Conservation (phyloP, 1,139 yeast species). For the Geotrichum reessii region DNA sequence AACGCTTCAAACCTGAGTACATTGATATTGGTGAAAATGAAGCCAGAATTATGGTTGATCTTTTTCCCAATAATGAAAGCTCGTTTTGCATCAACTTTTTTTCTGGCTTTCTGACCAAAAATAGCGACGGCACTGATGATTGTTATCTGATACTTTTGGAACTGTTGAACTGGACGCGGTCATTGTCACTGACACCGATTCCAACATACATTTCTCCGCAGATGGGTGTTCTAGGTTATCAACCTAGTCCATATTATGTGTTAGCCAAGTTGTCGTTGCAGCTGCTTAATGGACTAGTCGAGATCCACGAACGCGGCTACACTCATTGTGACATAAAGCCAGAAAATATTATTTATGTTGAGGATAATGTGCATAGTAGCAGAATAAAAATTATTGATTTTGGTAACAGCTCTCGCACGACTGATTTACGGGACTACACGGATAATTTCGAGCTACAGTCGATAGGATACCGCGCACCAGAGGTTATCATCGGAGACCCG, state of each 20-base stretch:
- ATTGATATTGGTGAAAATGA: slow-evolving; percentile 20
- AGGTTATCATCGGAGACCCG: slow-evolving; percentile 28
- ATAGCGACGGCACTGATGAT: slow-evolving; percentile 2
- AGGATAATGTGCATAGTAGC: slow-evolving; percentile 14
- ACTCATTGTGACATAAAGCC: slow-evolving; percentile 83
- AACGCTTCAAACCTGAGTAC: slow-evolving; percentile 17
- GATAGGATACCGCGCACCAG: slow-evolving; percentile 30
- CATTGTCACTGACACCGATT: slow-evolving; percentile 13
- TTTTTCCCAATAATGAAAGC: background rate
- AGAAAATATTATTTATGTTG: slow-evolving; percentile 54
- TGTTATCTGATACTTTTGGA: slow-evolving; percentile 20
- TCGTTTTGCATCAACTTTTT: slow-evolving; percentile 10
- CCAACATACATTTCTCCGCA: background rate
- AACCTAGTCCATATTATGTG: slow-evolving; percentile 6
- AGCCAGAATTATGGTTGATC: slow-evolving; percentile 11
- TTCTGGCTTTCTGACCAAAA: slow-evolving; percentile 16
- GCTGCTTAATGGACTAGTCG: slow-evolving; percentile 24
- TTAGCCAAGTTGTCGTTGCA: slow-evolving; percentile 28
- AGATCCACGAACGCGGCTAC: slow-evolving; percentile 46
- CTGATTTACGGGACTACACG: slow-evolving; percentile 21
- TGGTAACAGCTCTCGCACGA: slow-evolving; percentile 25
- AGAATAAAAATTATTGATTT: slow-evolving; percentile 27
- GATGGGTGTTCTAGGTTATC: background rate
- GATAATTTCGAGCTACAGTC: slow-evolving; percentile 27
- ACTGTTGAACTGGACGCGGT: slow-evolving; percentile 20